These are phyloP conservation scores for Parathielavia hyrcaniae DNA, from an alignment of 495 filamentous ascomycete genomes.

Conservation along the genomic window DNA sequence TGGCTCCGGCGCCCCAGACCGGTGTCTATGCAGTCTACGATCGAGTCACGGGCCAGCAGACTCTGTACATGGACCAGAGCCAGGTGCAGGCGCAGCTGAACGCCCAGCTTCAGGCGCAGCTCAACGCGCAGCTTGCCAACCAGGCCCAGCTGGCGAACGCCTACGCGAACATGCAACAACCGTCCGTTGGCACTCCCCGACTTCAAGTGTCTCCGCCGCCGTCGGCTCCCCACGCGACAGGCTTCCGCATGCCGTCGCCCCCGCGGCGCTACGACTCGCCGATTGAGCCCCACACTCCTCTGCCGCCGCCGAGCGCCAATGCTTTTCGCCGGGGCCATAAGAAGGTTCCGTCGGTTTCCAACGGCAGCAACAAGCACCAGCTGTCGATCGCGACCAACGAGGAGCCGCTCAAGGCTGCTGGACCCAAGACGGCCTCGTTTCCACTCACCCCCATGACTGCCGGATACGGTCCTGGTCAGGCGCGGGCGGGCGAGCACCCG, in stretches of 20 bases:
- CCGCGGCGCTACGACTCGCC: slow-evolving; percentile 57
- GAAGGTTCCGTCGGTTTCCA: slow-evolving; percentile 75
- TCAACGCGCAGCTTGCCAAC: slow-evolving; percentile 30
- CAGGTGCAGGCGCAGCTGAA: slow-evolving; percentile 38
- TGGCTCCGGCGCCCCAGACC: slow-evolving; percentile 41
- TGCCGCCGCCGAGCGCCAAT: slow-evolving; percentile 73
- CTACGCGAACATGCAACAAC: slow-evolving; percentile 34
- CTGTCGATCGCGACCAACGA: slow-evolving; percentile 50
- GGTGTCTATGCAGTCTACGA: slow-evolving; percentile 79
- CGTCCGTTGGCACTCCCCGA: slow-evolving; percentile 44
- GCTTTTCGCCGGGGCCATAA: slow-evolving; percentile 90
- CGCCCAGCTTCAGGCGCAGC: slow-evolving; percentile 40
- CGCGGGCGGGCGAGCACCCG: slow-evolving; percentile 89
- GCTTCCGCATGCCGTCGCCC: slow-evolving; percentile 57
- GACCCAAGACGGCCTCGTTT: slow-evolving; percentile 70
- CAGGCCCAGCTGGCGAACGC: slow-evolving; percentile 32
- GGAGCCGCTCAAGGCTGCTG: slow-evolving; percentile 54
- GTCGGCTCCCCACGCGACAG: slow-evolving; percentile 44
- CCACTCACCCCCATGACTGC: slow-evolving; percentile 71
- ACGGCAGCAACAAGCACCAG: slow-evolving; percentile 43
- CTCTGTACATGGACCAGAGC: slow-evolving; percentile 51
- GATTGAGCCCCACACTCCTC: slow-evolving; percentile 57
- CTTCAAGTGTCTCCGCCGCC: slow-evolving; percentile 78
- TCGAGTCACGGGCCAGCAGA: slow-evolving; percentile 72
- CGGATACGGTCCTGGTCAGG: slow-evolving; percentile 89